phyloP scores from a whole-genome alignment of 2,329 filamentous ascomycete genomes.

The Colletotrichum phormii region DNA sequence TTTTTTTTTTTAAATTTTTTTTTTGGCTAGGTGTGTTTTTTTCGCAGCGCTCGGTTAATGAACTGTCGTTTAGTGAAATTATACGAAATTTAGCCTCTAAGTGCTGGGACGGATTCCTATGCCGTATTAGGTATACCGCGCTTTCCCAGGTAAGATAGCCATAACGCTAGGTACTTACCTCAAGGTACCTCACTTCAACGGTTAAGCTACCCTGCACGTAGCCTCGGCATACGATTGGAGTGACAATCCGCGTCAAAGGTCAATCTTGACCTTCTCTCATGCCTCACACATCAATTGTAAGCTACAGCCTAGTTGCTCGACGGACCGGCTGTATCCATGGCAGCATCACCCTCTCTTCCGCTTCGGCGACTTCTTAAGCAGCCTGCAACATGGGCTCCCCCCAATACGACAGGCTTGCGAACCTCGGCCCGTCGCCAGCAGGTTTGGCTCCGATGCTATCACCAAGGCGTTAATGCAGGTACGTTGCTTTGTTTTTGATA shows the following conservation, averaged over 20 bases:
- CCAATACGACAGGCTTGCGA: neutral
- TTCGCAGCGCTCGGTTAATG: neutral
- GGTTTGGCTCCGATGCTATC: conserved; percentile 15
- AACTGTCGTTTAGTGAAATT: neutral
- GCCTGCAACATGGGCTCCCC: neutral
- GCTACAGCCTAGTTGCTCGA: neutral
- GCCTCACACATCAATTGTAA: neutral
- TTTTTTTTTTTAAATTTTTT: too few relatives aligned
- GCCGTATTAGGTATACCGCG: too few relatives aligned
- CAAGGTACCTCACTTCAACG: neutral
- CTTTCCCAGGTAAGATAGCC: too few relatives aligned
- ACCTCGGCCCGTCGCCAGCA: neutral
- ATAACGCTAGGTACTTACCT: too few relatives aligned
- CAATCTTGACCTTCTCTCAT: neutral
- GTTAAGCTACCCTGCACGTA: neutral
- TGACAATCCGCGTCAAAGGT: neutral
- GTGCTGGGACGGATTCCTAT: neutral
- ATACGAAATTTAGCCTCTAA: neutral
- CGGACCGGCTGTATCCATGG: conserved; percentile 3
- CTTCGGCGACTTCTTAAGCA: neutral
- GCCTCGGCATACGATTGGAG: neutral
- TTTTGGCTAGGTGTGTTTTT: neutral
- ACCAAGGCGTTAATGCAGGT: conserved; percentile 12
- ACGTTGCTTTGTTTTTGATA: neutral
- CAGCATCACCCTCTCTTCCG: neutral